Base-by-base conservation (phyloP, 805 yeast species). In the Pichia exigua region DNA sequence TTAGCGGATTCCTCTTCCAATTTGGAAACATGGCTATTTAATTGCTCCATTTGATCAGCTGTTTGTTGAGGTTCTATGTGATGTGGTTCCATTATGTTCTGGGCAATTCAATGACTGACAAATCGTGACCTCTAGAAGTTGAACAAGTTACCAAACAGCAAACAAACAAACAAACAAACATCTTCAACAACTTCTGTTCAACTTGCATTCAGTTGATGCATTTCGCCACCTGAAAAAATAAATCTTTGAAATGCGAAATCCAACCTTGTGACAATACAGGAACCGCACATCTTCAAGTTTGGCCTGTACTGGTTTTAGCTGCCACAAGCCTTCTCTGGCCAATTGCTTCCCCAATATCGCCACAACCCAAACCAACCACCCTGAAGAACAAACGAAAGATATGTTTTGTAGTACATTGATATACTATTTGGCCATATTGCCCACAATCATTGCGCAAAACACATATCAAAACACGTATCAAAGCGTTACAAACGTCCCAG, bases 1-100 rank as follows among this genome's bases (percentile, higher is more conserved):
- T 73, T 73, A 4, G 79, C 79, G 7, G 86, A 81, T 62, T 85
- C 91, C 50, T 75, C 76, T 56, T 79, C 82, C 75, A 84, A 77
- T 57, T 75, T 77, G 26, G 70, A 74, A 67, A 78, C 72, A 46
- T 77, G 69, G 10, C 67, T 66, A 55, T 73, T 73, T 68, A 75
- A 65, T 27, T 64, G 70, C 13, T 65, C 46, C 21, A 62, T 60
- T 28, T 53, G 61, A 27, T 61, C 65, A 26, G 54, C 62, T 13
- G 45, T 27, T 2, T 24, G 32, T 32, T 41, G 28, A 7, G 39
- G 35, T 21, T 45, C 47, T 4, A 18, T 24, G 17, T 45, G 26
- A 18, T 38, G 30, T 11, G 18, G 12, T 3, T 20, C 12, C 38
- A 40, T 40, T 21, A 7, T 40, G 26, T 40, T 13, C 42, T 40